Evolutionary conservation across 805 yeast genomes (phyloP), one percentile per base, ranked within the genome.

Genomic region (Candida nemodendra): DNA sequence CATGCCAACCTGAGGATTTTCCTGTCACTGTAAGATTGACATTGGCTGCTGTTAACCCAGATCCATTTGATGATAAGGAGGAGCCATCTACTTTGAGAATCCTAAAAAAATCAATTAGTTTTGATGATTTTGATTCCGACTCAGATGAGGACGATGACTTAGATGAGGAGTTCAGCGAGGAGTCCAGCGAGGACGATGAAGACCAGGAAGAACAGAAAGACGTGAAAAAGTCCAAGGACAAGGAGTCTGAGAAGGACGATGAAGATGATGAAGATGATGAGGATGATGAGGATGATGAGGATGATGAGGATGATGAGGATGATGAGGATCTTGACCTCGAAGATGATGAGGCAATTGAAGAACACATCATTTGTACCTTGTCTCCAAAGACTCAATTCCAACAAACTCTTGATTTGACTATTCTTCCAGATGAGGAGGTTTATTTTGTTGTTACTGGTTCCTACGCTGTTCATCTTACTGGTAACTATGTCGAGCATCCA

Each of bases 401-500:
- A 74, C 98, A 91, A 74, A 72, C 95, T 39, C 64, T 93, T 40
- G 97, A 93, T 60, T 69, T 93, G 50, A 86, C 95, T 57, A 84
- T 93, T 58, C 76, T 83, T 38, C 95, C 98, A 57, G 91, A 81
- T 57, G 99, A 93, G 71, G 95, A 90, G 60, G 88, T 93, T 45
- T 81, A 74, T 72, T 93, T 93, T 59, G 95, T 88, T 59, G 97
- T 86, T 41, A 84, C 96, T 45, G 99, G 99, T 60, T 88, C 97
- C 18, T 91, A 89, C 72, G 84, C 95, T 50, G 74, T 93, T 50
- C 95, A 91, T 65, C 71, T 93, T 55, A 74, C 86, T 52, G 99
- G 99, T 72, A 91, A 93, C 81, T 89, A 83, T 69, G 83, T 93
- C 59, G 95, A 86, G 66, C 96, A 90, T 67, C 97, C 98, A 64